Percentiles rank a stretch among this genome's conserved stretches.
phyloP scores from a whole-genome alignment of 2,329 filamentous ascomycete species.

The Byssoonygena ceratinophila region DNA sequence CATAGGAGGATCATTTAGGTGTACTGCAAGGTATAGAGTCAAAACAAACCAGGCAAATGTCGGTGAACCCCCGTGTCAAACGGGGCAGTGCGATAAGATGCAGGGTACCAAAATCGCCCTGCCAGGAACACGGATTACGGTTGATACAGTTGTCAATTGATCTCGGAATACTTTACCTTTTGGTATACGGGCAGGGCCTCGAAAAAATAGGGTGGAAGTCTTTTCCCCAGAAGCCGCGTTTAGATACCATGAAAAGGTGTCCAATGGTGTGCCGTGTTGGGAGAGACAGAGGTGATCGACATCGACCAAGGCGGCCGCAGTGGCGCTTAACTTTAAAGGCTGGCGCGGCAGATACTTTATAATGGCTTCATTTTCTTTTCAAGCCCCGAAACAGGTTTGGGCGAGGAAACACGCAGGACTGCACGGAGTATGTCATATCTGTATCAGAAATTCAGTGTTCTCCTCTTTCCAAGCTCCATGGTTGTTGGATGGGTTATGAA shows the following conservation, averaged over 20 bases:
- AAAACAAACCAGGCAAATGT: neutral
- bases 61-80: neutral
- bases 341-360: neutral
- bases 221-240: neutral
- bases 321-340: conserved; percentile 10
- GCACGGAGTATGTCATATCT: too few relatives aligned
- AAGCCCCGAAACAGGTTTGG: too few relatives aligned
- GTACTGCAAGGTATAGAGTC: too few relatives aligned
- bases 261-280: neutral
- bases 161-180: neutral
- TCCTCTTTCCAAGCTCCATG: too few relatives aligned
- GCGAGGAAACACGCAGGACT: neutral
- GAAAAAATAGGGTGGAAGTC: too few relatives aligned
- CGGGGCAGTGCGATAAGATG: neutral
- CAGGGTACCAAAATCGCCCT: neutral
- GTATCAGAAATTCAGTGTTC: too few relatives aligned
- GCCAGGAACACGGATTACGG: neutral
- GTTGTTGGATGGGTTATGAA: too few relatives aligned
- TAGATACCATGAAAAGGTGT: neutral
- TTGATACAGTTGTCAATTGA: neutral
- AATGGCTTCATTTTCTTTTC: neutral
- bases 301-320: conserved; percentile 4
- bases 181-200: too few relatives aligned
- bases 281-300: conserved; percentile 1
- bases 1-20: too few relatives aligned